Evolutionary conservation across 2,329 filamentous ascomycete genomes (phyloP), one percentile per base, ranked within the genome.

Genomic region (Colletotrichum acutatum): DNA sequence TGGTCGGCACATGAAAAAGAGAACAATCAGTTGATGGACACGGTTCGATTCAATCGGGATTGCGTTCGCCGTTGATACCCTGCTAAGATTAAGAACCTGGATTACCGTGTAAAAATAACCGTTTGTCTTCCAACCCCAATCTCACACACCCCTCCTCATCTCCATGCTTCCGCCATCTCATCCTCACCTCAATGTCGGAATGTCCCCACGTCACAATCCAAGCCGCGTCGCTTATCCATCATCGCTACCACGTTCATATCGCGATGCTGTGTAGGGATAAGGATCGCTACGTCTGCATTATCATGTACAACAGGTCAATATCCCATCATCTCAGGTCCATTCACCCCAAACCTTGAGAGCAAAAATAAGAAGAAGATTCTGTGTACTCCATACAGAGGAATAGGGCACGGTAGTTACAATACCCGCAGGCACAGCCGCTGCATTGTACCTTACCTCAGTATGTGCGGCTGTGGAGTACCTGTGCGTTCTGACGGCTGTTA

Each of bases 181-280:
- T 42, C 12, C 34, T 54, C 42, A 12, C 42, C 28, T n/a, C 24
- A 16, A 42, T 42, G 34, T 42, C 34, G 12, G 34, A 42, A 42
- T 60, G 53, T 53, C 62, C 26, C 65, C 65, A 71, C 69, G 58
- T 68, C 69, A 32, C 65, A 63, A n/a, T 26, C 16, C 69, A 66
- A 37, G 59, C 16, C 28, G 26, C 28, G 37, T 42, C 37, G 30
- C 30, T 4, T 72, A 63, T 62, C 69, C 58, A 62, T 68, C 30
- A 3, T 61, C n/a, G 56, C 62, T 60, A 46, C 46, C 9, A 53
- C 54, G 37, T 12, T 24, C 42, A 32, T 52, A 52, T 62, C 42
- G 26, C 42, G 60, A 28, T 61, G 37, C 32, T 16, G 24, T 49
- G 59, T n/a, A 49, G 19, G 42, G 42, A n/a, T n/a, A 19, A n/a